Conservation (phyloP, 495 filamentous ascomycete species). For the Darksidea phi region DNA sequence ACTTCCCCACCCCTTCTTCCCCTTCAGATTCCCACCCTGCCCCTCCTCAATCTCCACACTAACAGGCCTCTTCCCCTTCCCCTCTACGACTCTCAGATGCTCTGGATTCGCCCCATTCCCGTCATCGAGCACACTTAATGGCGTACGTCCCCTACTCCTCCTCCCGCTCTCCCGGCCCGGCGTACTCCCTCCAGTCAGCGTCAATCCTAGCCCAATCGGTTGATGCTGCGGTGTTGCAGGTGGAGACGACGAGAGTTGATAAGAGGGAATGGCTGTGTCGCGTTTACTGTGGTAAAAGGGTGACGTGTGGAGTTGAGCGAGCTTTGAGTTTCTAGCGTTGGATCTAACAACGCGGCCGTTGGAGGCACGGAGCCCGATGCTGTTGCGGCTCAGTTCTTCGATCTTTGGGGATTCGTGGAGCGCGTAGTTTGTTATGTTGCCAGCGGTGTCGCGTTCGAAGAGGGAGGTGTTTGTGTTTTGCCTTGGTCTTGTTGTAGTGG, state of each 20-base stretch:
- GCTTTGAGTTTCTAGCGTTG: background rate
- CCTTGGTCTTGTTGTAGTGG: background rate
- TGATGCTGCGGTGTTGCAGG: background rate
- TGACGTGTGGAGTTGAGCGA: background rate
- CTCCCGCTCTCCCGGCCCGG: no score
- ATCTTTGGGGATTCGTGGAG: conserved; percentile 16
- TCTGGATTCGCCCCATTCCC: conserved; percentile 14
- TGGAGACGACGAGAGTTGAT: no score
- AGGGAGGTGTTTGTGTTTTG: background rate
- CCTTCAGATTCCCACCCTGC: background rate
- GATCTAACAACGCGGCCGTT: conserved; percentile 9
- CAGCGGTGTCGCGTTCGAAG: conserved; percentile 5
- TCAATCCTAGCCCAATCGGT: background rate
- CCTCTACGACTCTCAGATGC: conserved; percentile 13
- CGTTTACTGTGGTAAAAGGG: conserved; percentile 1
- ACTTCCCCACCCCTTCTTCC: background rate
- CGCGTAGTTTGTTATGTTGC: conserved; percentile 19
- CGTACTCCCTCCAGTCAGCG: no score
- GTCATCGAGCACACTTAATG: conserved; percentile 8
- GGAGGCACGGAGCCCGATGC: conserved; percentile 7
- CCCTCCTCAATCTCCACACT: conserved; percentile 17
- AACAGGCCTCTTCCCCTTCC: conserved; percentile 17
- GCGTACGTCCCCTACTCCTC: conserved; percentile 9
- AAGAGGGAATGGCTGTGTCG: conserved; percentile 3
- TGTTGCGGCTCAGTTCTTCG: conserved; percentile 10